Conservation (phyloP, 768 basidiomycete species). For the Amanita rubescens region DNA sequence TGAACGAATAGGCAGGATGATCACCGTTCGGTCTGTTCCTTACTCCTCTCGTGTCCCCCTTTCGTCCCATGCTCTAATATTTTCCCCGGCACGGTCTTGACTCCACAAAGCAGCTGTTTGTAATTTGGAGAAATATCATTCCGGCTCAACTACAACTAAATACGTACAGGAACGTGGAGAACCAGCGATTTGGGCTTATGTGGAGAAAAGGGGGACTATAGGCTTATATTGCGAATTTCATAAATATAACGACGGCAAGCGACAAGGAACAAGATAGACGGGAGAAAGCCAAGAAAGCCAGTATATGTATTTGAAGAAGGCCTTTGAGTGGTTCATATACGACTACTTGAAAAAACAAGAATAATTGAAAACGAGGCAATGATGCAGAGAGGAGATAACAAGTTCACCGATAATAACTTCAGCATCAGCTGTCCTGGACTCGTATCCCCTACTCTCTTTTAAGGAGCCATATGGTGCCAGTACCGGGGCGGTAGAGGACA, state of each 20-base stretch:
- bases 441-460: background rate
- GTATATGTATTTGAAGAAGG: background rate
- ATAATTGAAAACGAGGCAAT: background rate
- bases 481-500: conserved; percentile 11
- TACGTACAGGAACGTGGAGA: no score
- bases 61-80: no score
- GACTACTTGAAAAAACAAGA: background rate
- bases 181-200: background rate
- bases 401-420: background rate
- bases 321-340: background rate
- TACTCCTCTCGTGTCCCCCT: no score
- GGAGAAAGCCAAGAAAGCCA: background rate
- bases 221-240: background rate
- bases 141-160: no score
- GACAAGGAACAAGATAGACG: background rate
- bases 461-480: conserved; percentile 5
- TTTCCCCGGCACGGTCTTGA: no score
- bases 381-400: background rate
- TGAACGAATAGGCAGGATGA: no score
- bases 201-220: background rate
- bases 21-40: no score
- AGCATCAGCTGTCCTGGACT: background rate
- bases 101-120: no score
- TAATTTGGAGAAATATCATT: no score
- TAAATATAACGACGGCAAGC: background rate